These are phyloP conservation scores for Soucietia sequanensis DNA, from an alignment of 805 yeast genomes.

Conservation along the genomic window DNA sequence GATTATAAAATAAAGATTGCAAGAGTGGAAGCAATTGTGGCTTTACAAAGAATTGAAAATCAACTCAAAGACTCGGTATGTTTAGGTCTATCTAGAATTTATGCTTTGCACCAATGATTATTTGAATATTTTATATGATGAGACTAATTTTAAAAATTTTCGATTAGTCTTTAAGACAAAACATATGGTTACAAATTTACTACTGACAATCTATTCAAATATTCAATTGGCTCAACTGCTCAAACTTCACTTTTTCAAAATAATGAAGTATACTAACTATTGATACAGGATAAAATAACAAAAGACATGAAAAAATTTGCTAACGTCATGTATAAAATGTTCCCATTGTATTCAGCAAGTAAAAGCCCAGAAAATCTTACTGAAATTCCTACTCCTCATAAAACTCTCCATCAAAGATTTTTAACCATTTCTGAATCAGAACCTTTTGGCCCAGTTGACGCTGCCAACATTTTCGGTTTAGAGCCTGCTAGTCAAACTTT, in stretches of 20 bases:
- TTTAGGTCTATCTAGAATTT: conserved; percentile 12
- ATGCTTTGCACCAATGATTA: too few relatives aligned
- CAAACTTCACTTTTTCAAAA: neutral
- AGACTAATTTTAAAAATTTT: conserved; percentile 39
- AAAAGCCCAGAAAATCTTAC: conserved; percentile 68
- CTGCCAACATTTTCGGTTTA: conserved; percentile 77
- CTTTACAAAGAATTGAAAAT: conserved; percentile 63
- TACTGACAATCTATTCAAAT: conserved; percentile 14
- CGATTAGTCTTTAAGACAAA: conserved; percentile 83
- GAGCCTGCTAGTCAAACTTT: conserved; percentile 87
- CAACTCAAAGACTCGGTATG: conserved; percentile 62
- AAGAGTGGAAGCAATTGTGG: conserved; percentile 84
- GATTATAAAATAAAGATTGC: conserved; percentile 78
- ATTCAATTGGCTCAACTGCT: too few relatives aligned
- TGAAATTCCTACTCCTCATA: conserved; percentile 90
- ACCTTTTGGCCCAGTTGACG: conserved; percentile 95
- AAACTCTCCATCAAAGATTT: conserved; percentile 78
- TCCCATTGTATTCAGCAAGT: conserved; percentile 61
- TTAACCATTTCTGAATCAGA: conserved; percentile 89
- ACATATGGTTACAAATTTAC: conserved; percentile 49
- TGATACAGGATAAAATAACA: conserved; percentile 49
- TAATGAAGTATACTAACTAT: conserved; percentile 32
- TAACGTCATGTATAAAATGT: conserved; percentile 67
- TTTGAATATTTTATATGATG: too few relatives aligned
- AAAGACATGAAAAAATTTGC: conserved; percentile 61